phyloP scores from a whole-genome alignment of 805 yeast species.

The Metschnikowia baotianmanensis region DNA sequence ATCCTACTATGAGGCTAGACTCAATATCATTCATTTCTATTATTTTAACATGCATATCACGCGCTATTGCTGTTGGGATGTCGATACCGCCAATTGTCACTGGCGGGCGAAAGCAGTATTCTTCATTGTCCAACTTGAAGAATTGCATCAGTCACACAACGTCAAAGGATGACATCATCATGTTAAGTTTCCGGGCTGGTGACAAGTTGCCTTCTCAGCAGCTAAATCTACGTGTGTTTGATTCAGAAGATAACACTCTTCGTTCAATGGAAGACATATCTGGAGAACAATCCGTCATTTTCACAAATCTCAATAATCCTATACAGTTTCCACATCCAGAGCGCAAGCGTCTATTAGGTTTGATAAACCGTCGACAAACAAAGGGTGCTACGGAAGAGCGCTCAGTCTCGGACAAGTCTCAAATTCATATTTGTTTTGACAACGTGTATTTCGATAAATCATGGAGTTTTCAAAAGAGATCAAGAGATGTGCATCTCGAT shows the following conservation, averaged over 20 bases:
- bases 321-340: conserved; percentile 16
- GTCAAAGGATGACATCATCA: conserved; percentile 35
- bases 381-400: conserved; percentile 18
- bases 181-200: conserved; percentile 33
- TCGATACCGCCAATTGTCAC: conserved; percentile 32
- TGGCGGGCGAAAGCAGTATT: conserved; percentile 29
- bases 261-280: conserved; percentile 31
- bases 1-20: neutral
- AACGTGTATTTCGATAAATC: conserved; percentile 40
- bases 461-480: conserved; percentile 38
- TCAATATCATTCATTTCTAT: neutral
- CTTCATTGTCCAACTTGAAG: conserved; percentile 29
- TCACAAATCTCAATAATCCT: conserved; percentile 37
- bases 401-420: conserved; percentile 25
- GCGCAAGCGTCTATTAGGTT: conserved; percentile 8
- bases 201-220: conserved; percentile 31
- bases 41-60: neutral
- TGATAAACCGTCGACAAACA: conserved; percentile 9
- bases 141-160: conserved; percentile 39
- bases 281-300: conserved; percentile 32
- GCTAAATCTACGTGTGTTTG: conserved; percentile 37
- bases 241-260: conserved; percentile 34
- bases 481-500: conserved; percentile 31
- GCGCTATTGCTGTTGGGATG: conserved; percentile 30
- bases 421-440: conserved; percentile 41